Conservation (phyloP, 768 basidiomycete species). For the Gloeopeniophorella convolvens region DNA sequence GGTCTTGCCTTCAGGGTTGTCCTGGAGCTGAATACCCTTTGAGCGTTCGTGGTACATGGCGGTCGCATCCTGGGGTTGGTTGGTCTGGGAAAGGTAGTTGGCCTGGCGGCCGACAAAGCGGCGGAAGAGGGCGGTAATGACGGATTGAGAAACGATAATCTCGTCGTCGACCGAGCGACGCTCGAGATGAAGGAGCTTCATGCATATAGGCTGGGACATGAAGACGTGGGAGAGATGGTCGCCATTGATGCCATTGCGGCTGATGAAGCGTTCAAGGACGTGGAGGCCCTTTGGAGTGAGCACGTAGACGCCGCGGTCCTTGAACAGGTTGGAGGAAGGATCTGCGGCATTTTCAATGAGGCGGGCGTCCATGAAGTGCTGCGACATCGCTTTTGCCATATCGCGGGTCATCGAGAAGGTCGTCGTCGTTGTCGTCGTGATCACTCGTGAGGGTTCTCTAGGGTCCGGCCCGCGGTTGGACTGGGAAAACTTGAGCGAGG, state of each 20-base stretch:
- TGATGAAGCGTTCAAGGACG: slow-evolving; percentile 98
- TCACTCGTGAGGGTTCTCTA: slow-evolving; percentile 93
- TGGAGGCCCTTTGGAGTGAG: slow-evolving; percentile 98
- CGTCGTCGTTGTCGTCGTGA: slow-evolving; percentile 98
- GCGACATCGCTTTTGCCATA: slow-evolving; percentile 99
- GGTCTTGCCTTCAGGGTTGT: slow-evolving; percentile 56
- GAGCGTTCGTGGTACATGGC: slow-evolving; percentile 74
- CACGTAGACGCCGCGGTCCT: slow-evolving; percentile 94
- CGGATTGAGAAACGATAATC: slow-evolving; percentile 90
- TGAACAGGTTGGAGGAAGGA: slow-evolving; percentile 83
- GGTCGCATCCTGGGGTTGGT: slow-evolving; percentile 51
- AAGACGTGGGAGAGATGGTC: slow-evolving; percentile 90
- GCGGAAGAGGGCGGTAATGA: slow-evolving; percentile 91
- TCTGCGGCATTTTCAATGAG: slow-evolving; percentile 96
- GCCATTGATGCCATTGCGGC: slow-evolving; percentile 96
- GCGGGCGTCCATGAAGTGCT: slow-evolving; percentile 99
- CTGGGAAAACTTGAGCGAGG: slow-evolving; percentile 97
- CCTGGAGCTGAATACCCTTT: slow-evolving; percentile 65
- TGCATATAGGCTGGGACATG: slow-evolving; percentile 87
- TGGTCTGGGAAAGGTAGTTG: slow-evolving; percentile 57
- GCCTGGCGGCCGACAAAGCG: slow-evolving; percentile 88
- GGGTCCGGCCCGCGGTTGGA: slow-evolving; percentile 98
- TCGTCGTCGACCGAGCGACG: slow-evolving; percentile 90
- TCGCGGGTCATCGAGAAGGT: slow-evolving; percentile 99
- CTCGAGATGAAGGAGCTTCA: slow-evolving; percentile 96